Percentiles rank a stretch among this genome's conserved stretches.
Conservation (phyloP, 345 rosid genomes). For the Gossypium ekmanianum region DNA sequence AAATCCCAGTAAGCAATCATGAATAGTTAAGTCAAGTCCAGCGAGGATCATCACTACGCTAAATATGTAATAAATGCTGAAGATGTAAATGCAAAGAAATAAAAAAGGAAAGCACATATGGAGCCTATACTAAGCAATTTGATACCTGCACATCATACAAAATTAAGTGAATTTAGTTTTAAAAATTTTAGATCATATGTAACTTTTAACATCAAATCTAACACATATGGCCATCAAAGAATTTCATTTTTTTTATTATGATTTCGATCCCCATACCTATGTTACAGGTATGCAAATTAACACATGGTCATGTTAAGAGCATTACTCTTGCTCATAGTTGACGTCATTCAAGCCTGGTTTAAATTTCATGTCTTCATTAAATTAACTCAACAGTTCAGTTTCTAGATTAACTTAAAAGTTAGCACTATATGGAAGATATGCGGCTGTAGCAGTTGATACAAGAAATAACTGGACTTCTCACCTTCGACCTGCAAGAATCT, state of each 20-base stretch:
- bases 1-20: slow-evolving; percentile 13
- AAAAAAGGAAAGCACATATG: neutral
- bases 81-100: neutral
- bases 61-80: neutral
- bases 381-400: neutral
- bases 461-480: slow-evolving; percentile 31
- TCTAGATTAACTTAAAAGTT: slow-evolving; percentile 6
- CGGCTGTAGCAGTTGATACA: neutral
- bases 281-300: neutral
- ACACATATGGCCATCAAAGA: slow-evolving; percentile 8
- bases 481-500: slow-evolving; percentile 99
- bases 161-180: no score
- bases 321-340: neutral
- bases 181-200: neutral
- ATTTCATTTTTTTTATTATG: no score
- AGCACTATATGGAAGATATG: neutral
- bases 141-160: neutral
- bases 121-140: neutral
- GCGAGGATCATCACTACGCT: neutral
- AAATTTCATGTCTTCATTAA: neutral
- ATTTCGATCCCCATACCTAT: neutral
- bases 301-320: slow-evolving; percentile 2
- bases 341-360: no score
- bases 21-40: neutral
- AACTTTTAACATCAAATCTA: neutral